Evolutionary conservation across 2,329 filamentous ascomycete genomes (phyloP), one percentile per base, ranked within the genome.

Genomic region (Beauveria sp.): DNA sequence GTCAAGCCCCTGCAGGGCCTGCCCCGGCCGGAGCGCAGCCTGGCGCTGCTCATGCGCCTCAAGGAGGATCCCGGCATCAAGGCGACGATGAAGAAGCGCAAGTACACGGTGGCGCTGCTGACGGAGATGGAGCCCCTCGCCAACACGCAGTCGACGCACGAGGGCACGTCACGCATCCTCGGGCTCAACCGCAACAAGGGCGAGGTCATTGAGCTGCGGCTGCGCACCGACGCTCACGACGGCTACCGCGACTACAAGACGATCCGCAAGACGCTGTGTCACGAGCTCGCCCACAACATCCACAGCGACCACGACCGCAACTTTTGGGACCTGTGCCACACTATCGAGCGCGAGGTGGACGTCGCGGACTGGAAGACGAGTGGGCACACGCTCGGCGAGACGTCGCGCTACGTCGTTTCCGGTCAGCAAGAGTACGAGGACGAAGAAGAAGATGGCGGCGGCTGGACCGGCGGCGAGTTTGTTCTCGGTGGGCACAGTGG

Each of bases 81-180:
- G 64, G 80, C 87, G 1, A 83, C 86, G 1, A 99, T 99, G 94
- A 79, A 83, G 18, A 87, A 86, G 67, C 92, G 96, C 77, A 84
- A 86, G 65, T 97, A 96, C 77, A 84, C 82, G 22, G 94, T 99
- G 1, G 88, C 88, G 0, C 75, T 97, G 3, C 80, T 99, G 28
- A 97, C 92, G 0, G 94, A 99, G 75, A 97, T 99, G 93, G 90
- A 99, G 68, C 94, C 94, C 0, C 80, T 87, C 0, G 82, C 87
- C 66, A 86, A 97, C 73, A 97, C 92, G 0, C 72, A 81, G 64
- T 73, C 78, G 1, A 90, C 84, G 3, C 88, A 90, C 69, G 88
- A 94, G 68, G 83, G 84, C 52, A 82, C 81, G n/a, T 86, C 86
- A 55, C 83, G 91, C 50, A 92, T 90, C 1, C 76, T 97, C 0